Evolutionary conservation across 768 basidiomycete genomes (phyloP).

Genomic region (Leucocoprinus leucothites): DNA sequence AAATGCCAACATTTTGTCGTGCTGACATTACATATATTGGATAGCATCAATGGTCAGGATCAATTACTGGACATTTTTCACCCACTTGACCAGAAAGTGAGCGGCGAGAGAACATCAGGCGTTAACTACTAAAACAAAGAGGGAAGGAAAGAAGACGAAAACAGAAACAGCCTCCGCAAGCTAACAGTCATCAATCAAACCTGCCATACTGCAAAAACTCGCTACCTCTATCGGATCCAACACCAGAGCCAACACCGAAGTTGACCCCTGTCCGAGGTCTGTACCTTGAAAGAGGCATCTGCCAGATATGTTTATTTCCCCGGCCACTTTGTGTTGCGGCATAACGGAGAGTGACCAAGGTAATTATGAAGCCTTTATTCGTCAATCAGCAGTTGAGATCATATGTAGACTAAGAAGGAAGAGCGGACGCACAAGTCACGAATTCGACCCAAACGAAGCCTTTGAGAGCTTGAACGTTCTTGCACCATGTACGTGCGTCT

Average conservation of each 20-base stretch:
- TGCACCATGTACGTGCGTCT: constrained; percentile 51
- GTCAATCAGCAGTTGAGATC: neutral
- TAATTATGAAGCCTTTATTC: constrained; percentile 38
- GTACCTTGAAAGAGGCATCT: constrained; percentile 49
- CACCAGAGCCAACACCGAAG: constrained; percentile 10
- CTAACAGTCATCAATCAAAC: neutral
- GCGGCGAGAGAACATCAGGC: no score
- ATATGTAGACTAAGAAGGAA: neutral
- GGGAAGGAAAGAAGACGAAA: no score
- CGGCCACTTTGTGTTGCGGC: constrained; percentile 36
- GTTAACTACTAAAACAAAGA: no score
- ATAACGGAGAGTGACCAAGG: constrained; percentile 40
- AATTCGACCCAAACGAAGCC: constrained; percentile 60
- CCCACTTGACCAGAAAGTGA: no score
- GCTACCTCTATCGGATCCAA: constrained; percentile 21
- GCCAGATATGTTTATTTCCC: constrained; percentile 52
- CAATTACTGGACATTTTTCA: no score
- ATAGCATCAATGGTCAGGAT: no score
- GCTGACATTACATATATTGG: no score
- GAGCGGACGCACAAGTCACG: constrained; percentile 38
- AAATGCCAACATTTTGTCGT: no score
- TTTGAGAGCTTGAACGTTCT: constrained; percentile 51
- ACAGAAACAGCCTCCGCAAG: no score
- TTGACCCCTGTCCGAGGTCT: constrained; percentile 22
- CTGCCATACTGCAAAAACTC: constrained; percentile 38